Base-by-base conservation (phyloP, 2,329 filamentous ascomycete genomes). In the Exophiala phaeomuriformis region DNA sequence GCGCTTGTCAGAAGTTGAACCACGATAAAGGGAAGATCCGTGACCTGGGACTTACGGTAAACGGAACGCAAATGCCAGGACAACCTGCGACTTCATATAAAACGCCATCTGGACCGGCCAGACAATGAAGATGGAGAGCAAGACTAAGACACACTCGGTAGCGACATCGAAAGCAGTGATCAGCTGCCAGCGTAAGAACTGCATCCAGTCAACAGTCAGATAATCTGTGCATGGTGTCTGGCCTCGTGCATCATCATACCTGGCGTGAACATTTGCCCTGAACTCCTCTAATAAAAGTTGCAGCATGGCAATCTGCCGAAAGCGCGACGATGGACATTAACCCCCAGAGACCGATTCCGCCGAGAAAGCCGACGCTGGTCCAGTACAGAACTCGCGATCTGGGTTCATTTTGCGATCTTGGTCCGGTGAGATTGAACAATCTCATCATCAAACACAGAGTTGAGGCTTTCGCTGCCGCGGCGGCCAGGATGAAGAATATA, bases 141-240 rank as follows among this genome's bases (percentile, higher is more conserved):
- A 12, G n/a, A 61, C 41, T 35, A 61, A 30, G 29, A 59, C 47
- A 32, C 49, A 53, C 37, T 61, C 51, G 7, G 67, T 70, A 4
- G 66, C 51, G 40, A 71, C 61, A 55, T 75, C 71, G 31, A 74
- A 64, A 1, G 61, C 68, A 5, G 70, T 70, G 51, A 72, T 65
- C 2, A 65, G 58, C 58, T 68, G 66, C 71, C 67, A 73, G 42
- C 68, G 63, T 27, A 61, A 43, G 19, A 57, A 57, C 59, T 61
- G 47, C 32, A 6, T 31, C 10, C 39, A 31, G 7, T 8, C 39
- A 12, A 10, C 31, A 5, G 19, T 43, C 37, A 45, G 29, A 4
- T 19, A n/a, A 27, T n/a, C 5, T 28, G 8, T 48, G 3, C n/a
- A 33, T 12, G 35, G 7, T 27, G 39, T 42, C 36, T 19, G 10